phyloP scores from a whole-genome alignment of 169 alveolate genomes.

The Babesia caballi region DNA sequence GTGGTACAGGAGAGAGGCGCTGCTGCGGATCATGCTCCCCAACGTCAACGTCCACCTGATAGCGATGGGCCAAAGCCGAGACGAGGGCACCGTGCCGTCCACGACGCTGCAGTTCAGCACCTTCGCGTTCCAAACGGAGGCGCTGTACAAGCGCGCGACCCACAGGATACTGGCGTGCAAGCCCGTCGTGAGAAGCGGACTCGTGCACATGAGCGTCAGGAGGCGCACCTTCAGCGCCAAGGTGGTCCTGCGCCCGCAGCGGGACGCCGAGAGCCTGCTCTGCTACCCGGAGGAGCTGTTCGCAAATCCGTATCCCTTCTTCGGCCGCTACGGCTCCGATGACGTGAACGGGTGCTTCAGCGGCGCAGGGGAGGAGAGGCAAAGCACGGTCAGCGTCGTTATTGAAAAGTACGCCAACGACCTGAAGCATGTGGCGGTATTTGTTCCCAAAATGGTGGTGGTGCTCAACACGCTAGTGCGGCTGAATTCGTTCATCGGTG shows the following conservation, averaged over 20 bases:
- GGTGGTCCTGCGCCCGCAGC: slow-evolving; percentile 1
- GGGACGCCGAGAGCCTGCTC: slow-evolving; percentile 1
- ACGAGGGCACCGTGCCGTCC: background rate
- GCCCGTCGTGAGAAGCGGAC: slow-evolving; percentile 22
- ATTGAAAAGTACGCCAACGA: slow-evolving; percentile 3
- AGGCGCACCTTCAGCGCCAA: slow-evolving; percentile 40
- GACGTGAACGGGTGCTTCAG: background rate
- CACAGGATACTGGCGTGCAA: slow-evolving; percentile 12
- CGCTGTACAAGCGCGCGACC: background rate
- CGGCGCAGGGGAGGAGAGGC: background rate
- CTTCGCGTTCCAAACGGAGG: background rate
- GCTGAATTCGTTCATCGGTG: background rate
- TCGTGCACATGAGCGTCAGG: background rate
- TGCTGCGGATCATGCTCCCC: slow-evolving; percentile 4
- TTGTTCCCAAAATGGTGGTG: slow-evolving; percentile 9
- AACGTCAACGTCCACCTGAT: slow-evolving; percentile 3
- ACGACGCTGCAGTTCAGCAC: slow-evolving; percentile 5
- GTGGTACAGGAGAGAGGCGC: slow-evolving; percentile 2
- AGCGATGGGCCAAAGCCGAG: background rate
- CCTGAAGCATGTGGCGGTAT: background rate
- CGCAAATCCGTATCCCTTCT: background rate
- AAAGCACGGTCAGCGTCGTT: background rate
- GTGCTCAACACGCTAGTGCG: background rate
- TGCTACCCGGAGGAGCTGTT: slow-evolving; percentile 32
- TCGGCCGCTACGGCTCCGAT: slow-evolving; percentile 15